phyloP scores from a whole-genome alignment of 164 flowering plant genomes.

The Houttuynia cordata region DNA sequence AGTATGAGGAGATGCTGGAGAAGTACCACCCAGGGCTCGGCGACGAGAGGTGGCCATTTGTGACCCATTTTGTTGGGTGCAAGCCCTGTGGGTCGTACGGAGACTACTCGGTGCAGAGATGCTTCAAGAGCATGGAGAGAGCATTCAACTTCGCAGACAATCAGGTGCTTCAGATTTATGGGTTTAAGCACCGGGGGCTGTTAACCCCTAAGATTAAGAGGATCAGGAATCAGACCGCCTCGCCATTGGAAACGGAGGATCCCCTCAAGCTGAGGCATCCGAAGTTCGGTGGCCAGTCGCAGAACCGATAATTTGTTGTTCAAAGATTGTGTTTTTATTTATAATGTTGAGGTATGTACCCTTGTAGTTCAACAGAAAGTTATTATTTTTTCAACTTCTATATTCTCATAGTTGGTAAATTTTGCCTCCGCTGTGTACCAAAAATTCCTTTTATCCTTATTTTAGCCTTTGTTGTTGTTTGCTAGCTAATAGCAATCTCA shows the following conservation, averaged over 20 bases:
- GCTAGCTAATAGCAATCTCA: no score
- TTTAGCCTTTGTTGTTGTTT: no score
- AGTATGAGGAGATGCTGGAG: slow-evolving; percentile 80
- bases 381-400: background rate
- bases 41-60: slow-evolving; percentile 95
- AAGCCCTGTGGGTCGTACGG: slow-evolving; percentile 95
- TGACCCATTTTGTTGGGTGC: slow-evolving; percentile 94
- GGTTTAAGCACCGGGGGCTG: slow-evolving; percentile 73
- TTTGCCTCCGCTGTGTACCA: background rate
- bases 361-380: background rate
- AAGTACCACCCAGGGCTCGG: slow-evolving; percentile 88
- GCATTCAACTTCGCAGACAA: slow-evolving; percentile 94
- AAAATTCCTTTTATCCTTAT: no score
- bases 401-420: background rate
- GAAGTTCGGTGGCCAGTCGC: slow-evolving; percentile 13
- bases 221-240: slow-evolving; percentile 61
- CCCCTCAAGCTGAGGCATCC: slow-evolving; percentile 56
- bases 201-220: slow-evolving; percentile 76
- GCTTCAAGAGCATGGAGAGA: slow-evolving; percentile 83
- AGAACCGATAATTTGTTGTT: slow-evolving; percentile 13
- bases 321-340: background rate
- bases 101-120: slow-evolving; percentile 77
- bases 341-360: slow-evolving; percentile 4
- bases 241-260: slow-evolving; percentile 56
- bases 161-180: slow-evolving; percentile 80